Conservation (phyloP, 257 asterid species). For the Pogostemon cablin region DNA sequence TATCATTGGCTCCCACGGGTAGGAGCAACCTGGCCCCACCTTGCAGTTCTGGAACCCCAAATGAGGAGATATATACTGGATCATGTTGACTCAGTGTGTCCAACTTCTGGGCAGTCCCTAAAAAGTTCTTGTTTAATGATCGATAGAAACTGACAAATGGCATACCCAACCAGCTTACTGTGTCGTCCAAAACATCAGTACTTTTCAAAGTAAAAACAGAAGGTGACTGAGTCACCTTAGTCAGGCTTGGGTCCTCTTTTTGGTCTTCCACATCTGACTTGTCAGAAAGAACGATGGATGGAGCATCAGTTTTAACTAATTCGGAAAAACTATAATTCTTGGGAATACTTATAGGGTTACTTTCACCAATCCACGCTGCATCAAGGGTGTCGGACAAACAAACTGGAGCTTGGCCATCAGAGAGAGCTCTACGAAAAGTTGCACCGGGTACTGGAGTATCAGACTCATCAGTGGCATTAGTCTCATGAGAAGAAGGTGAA, state of each 20-base stretch:
- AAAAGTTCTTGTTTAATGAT: constrained; percentile 61
- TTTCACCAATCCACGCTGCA: constrained; percentile 95
- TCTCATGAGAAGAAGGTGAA: constrained; percentile 38
- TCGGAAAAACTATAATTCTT: constrained; percentile 47
- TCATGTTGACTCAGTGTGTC: constrained; percentile 58
- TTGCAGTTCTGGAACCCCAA: constrained; percentile 62
- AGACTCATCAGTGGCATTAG: constrained; percentile 39
- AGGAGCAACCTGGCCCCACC: constrained; percentile 75
- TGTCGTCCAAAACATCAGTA: constrained; percentile 58
- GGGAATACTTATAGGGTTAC: constrained; percentile 39
- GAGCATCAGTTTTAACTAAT: constrained; percentile 43
- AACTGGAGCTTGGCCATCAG: constrained; percentile 67
- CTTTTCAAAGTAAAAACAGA: constrained; percentile 47
- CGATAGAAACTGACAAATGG: constrained; percentile 73
- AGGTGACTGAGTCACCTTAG: constrained; percentile 46
- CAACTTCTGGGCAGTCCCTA: constrained; percentile 59
- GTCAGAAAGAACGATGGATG: constrained; percentile 43
- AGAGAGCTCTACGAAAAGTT: constrained; percentile 53
- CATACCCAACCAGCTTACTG: constrained; percentile 68
- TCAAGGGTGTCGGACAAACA: constrained; percentile 80
- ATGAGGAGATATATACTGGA: constrained; percentile 75
- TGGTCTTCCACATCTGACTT: constrained; percentile 54
- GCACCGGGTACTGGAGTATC: constrained; percentile 48
- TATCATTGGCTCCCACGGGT: constrained; percentile 70
- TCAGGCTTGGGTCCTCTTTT: constrained; percentile 42